Base-by-base conservation (phyloP, 2,329 filamentous ascomycete species). In the Neofusicoccum parvum region DNA sequence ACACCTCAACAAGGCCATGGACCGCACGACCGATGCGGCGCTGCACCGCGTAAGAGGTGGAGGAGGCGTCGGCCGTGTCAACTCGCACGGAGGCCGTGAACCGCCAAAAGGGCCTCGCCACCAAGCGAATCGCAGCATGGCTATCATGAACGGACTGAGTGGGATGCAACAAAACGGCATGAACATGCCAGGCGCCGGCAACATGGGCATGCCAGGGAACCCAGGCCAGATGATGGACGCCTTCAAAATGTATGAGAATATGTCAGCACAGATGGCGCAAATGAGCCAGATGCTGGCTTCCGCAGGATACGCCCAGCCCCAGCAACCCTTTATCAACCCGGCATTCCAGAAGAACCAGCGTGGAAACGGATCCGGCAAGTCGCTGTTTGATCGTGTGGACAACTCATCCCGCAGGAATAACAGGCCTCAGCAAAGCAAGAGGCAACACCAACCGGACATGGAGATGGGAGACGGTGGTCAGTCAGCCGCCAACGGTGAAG, bases 1-100 rank as follows among this genome's bases (percentile, higher is more conserved):
- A 58, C 92, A 97, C 71, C 86, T 96, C 74, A 88, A 90, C 75
- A 92, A 92, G 73, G 88, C 89, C 14, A 89, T 97, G 87, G 92
- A 96, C 72, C 89, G 94, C 68, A 83, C 85, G 41, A 82, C 83
- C 70, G 93, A 97, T 70, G 85, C 85, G n/a, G 86, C 88, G 45
- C 85, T 97, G 66, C 94, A 96, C 77, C 90, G 92, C 64, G 90
- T 95, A 50, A 90, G 91, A 73, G 81, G 81, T 62, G 91, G 91
- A 73, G 81, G 81, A 63, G 91, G 91, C 67, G 87, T 86, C 69
- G 92, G 93, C 69, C 87, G 94, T 67, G 92, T 98, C 78, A 94
- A 93, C 75, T 86, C 89, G 12, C 92, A 96, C 68, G 72, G 75
- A 70, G 81, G 81, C 39, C 87, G 92, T 69, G 88, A 87, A 51